Evolutionary conservation across 768 basidiomycete species (phyloP), one percentile per base, ranked within the genome.

Genomic region (Galerina marginata): DNA sequence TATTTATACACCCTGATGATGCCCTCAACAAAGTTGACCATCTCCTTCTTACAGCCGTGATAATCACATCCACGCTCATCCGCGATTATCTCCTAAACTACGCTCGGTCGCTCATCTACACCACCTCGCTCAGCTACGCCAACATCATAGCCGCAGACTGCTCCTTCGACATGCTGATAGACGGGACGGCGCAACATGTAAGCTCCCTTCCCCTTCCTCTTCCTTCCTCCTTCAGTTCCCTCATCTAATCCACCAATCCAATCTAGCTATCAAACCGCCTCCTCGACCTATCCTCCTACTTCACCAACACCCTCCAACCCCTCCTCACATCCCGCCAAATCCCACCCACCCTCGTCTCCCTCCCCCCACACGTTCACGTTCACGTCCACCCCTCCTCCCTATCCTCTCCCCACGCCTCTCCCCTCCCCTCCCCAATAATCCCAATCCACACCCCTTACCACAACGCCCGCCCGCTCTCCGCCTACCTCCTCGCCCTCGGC

Each of bases 21-120:
- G 3, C 23, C 55, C 16, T 16, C 25, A 37, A 29, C 25, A 2
- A 46, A 38, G 47, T 59, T 39, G 56, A 38, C 56, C 36, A 40
- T 36, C 39, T 50, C n/a, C 23, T 25, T 52, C 39, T 33, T 44
- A 9, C 50, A 85, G 96, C 96, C 46, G 92, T 93, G 5, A 73
- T 97, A 5, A 75, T 97, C 39, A 89, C 88, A 14, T 89, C 79
- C 14, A 79, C 83, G 1, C 77, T 92, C 9, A 81, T 96, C 46
- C 87, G 90, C 10, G 86, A 91, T 63, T 97, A 95, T 74, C 78
- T 98, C 20, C 75, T 97, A 64, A 98, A 98, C 71, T 99, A 96
- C 74, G 95, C 95, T 0, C 83, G 96, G 26, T 85, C 94, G 2
- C 79, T 98, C 51, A 92, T 98, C 52, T 98, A 95, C 76, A 97